Evolutionary conservation across 345 rosid species (phyloP).

Genomic region (Laguncularia racemosa): DNA sequence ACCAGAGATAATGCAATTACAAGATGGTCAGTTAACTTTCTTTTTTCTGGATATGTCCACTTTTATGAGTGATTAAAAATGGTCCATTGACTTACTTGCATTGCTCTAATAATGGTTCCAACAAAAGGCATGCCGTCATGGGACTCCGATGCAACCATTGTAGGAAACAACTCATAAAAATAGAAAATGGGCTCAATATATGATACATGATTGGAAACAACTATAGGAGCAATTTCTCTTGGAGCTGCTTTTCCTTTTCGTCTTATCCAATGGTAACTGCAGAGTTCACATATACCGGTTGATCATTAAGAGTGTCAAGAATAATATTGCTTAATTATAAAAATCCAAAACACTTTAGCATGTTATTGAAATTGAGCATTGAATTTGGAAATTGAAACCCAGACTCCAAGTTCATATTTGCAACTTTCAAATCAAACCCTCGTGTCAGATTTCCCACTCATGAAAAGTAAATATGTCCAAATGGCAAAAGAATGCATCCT

Average conservation of each 20-base stretch:
- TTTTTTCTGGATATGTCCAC: too few relatives aligned
- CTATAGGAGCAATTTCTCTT: slow-evolving; percentile 77
- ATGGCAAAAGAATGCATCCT: too few relatives aligned
- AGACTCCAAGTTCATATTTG: too few relatives aligned
- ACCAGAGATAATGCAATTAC: neutral
- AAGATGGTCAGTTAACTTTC: too few relatives aligned
- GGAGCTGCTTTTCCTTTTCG: slow-evolving; percentile 90
- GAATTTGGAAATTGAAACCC: too few relatives aligned
- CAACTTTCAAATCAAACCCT: too few relatives aligned
- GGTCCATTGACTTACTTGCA: slow-evolving; percentile 54
- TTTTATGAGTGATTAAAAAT: neutral
- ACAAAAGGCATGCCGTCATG: slow-evolving; percentile 92
- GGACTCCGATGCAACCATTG: slow-evolving; percentile 89
- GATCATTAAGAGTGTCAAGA: too few relatives aligned
- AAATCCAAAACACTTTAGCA: too few relatives aligned
- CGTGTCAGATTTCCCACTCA: too few relatives aligned
- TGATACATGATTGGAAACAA: slow-evolving; percentile 91
- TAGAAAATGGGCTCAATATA: slow-evolving; percentile 90
- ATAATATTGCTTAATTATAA: too few relatives aligned
- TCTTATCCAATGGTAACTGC: slow-evolving; percentile 93
- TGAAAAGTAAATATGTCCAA: too few relatives aligned
- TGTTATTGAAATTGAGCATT: too few relatives aligned
- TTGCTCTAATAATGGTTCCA: slow-evolving; percentile 96
- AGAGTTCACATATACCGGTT: neutral
- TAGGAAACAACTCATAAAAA: slow-evolving; percentile 84